Base-by-base conservation (phyloP, 169 alveolate species). In the Plasmodium adleri region DNA sequence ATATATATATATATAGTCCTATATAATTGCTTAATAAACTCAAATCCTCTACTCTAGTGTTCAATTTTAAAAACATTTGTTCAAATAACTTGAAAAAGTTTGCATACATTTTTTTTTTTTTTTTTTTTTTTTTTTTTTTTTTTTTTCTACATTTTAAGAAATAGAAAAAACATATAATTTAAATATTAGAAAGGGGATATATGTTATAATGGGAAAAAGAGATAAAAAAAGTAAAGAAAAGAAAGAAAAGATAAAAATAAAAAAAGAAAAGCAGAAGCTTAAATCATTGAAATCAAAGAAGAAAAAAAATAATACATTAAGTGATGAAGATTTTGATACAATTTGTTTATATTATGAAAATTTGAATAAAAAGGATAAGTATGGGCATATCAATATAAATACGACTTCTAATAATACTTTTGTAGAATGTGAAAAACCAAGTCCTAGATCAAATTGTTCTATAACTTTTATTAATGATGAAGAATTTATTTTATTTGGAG, bases 401-500 rank as follows among this genome's bases (percentile, higher is more conserved):
- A 86, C 64, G n/a, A 78, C 78, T 47, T 47, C 88, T 24, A 86
- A 62, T 62, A 88, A 67, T 20, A 72, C 76, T 8, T 89, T 64
- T 83, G 91, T 83, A 45, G 91, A 83, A 24, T 88, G 91, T 68
- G 88, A 74, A 15, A 90, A 88, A 43, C 96, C 96, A 7, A 54
- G 95, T 22, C 97, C 96, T 13, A 90, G 96, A 49, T 94, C 95
- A 6, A 91, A 92, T 49, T 92, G 94, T 24, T 72, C 96, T 39
- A 72, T 95, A 13, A 95, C 97, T 1, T 58, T 86, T 49, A 78
- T 88, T 4, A 94, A 88, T 68, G 91, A 89, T 92, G 94, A 91
- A 5, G 95, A 93, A 58, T 73, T 95, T 32, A 75, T 97, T 56
- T 78, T 97, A 86, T 97, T 97, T 83, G 98, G 98, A 26, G 98